A percentile compares a stretch with the other conserved stretches of the same genome.
phyloP scores from a whole-genome alignment of 305 asterid species.

The Fraxinus ornus region DNA sequence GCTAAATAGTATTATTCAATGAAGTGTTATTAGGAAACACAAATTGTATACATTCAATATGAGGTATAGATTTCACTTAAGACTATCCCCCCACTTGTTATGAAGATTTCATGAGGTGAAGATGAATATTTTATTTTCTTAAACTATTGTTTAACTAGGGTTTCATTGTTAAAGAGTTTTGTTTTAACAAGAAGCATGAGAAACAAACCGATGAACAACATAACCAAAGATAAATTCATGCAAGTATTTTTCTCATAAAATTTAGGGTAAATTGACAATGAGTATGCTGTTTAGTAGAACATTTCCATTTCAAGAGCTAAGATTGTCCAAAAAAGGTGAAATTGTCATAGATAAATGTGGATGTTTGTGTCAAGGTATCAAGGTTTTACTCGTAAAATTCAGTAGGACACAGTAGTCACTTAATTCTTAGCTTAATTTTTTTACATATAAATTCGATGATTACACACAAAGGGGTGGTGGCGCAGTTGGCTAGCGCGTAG shows the following conservation, averaged over 20 bases:
- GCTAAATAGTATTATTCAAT: neutral
- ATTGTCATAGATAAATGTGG: neutral
- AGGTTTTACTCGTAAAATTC: neutral
- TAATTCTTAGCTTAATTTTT: neutral
- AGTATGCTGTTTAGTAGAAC: neutral
- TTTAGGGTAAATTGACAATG: neutral
- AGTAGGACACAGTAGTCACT: neutral
- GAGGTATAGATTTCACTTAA: neutral
- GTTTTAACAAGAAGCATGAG: neutral
- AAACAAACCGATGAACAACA: neutral
- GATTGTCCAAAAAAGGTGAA: neutral
- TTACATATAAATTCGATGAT: neutral
- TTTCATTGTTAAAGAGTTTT: neutral
- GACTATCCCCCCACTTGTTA: neutral
- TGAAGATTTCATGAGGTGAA: neutral
- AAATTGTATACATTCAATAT: neutral
- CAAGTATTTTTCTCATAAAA: neutral
- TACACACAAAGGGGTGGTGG: slow-evolving; percentile 51
- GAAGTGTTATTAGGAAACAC: neutral
- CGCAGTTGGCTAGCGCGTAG: slow-evolving; percentile 98
- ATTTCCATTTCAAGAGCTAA: neutral
- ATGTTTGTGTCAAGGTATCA: neutral
- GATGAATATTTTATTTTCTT: neutral
- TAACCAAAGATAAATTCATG: neutral
- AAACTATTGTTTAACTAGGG: neutral